Conservation (phyloP, 352 stramenopile genomes). For the Saprolegnia diclina region DNA sequence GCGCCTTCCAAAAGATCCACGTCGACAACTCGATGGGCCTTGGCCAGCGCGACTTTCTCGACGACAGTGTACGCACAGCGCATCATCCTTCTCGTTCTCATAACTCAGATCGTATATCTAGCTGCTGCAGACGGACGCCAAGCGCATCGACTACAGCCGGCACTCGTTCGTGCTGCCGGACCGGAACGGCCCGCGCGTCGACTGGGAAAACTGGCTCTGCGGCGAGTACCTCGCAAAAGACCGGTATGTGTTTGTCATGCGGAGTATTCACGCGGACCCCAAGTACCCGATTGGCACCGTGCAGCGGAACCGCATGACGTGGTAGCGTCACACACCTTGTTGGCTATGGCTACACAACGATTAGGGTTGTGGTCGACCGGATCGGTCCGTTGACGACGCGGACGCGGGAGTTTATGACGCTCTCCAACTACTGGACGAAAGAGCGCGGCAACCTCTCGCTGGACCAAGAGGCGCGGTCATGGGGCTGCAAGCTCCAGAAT, state of each 20-base stretch:
- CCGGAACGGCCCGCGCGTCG: not conserved
- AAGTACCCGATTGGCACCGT: not conserved
- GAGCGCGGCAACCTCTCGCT: slow-evolving; percentile 7
- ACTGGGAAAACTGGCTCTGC: slow-evolving; percentile 14
- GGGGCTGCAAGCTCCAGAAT: not conserved
- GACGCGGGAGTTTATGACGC: slow-evolving; percentile 10
- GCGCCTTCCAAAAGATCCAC: slow-evolving; percentile 6
- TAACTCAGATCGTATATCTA: not conserved
- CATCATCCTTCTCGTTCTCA: not conserved
- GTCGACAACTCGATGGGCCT: slow-evolving; percentile 9
- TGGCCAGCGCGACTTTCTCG: not conserved
- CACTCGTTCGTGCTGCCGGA: not conserved
- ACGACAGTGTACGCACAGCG: not conserved
- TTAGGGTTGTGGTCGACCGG: not conserved
- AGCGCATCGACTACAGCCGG: slow-evolving; percentile 3
- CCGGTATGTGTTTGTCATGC: slow-evolving; percentile 10
- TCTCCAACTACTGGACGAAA: slow-evolving; percentile 15
- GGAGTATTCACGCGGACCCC: not conserved
- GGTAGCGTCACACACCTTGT: not conserved
- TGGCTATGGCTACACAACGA: not conserved
- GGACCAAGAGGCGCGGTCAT: not conserved
- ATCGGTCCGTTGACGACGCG: not conserved
- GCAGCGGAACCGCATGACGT: slow-evolving; percentile 9
- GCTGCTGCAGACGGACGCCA: not conserved
- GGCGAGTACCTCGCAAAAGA: not conserved